phyloP scores from a whole-genome alignment of 805 yeast genomes.

The Suhomyces sp. region DNA sequence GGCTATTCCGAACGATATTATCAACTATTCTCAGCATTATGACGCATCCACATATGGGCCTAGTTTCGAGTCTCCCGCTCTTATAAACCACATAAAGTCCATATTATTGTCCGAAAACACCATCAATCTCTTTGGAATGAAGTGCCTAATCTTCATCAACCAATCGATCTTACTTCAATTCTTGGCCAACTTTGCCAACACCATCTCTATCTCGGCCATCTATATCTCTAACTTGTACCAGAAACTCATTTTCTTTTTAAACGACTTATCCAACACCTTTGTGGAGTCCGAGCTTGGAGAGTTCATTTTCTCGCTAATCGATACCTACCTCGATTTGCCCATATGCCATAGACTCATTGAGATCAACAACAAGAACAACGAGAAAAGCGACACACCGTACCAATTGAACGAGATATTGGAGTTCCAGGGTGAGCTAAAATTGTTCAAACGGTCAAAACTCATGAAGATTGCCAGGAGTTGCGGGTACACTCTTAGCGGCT shows the following conservation, averaged over 20 bases:
- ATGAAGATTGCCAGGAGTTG: conserved; percentile 20
- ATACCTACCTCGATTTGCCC: conserved; percentile 35
- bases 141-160: conserved; percentile 34
- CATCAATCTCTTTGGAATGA: conserved; percentile 24
- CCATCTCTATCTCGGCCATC: conserved; percentile 41
- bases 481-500: conserved; percentile 19
- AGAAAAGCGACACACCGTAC: conserved; percentile 5
- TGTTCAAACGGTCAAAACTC: conserved; percentile 47
- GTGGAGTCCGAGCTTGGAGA: conserved; percentile 26
- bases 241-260: conserved; percentile 36
- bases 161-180: conserved; percentile 34
- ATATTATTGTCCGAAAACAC: conserved; percentile 1
- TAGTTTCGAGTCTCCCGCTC: conserved; percentile 1
- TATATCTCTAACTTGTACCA: conserved; percentile 39
- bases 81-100: conserved; percentile 1
- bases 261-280: conserved; percentile 31
- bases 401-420: conserved; percentile 29
- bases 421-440: conserved; percentile 47
- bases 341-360: conserved; percentile 25
- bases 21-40: background rate
- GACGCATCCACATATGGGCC: background rate
- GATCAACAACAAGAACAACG: conserved; percentile 11
- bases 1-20: conserved; percentile 3
- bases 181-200: conserved; percentile 32
- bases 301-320: conserved; percentile 38